Percentiles rank a stretch among this genome's conserved stretches.
These are phyloP conservation scores for Blastobotrys apis DNA, from an alignment of 1,139 yeast genomes.

Conservation along the genomic window DNA sequence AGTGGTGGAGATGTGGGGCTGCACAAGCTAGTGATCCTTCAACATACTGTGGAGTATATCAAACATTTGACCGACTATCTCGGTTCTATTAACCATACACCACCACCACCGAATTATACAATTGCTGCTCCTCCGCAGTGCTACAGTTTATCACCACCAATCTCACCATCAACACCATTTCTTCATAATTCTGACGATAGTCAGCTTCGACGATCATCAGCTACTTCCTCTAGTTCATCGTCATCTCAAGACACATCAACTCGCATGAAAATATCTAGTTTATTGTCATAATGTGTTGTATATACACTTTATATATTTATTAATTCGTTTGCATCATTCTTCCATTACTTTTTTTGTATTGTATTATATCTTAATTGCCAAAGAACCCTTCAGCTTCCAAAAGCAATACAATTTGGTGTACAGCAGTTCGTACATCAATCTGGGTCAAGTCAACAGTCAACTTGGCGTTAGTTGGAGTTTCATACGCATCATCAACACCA, in stretches of 20 bases:
- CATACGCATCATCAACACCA: conserved; percentile 46
- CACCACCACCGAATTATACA: conserved; percentile 7
- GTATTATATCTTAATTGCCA: conserved; percentile 31
- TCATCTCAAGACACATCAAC: neutral
- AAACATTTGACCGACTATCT: conserved; percentile 51
- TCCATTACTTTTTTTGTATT: neutral
- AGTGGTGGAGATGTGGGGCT: conserved; percentile 51
- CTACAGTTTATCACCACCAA: conserved; percentile 10
- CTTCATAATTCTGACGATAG: too few species aligned
- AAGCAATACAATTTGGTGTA: conserved; percentile 63
- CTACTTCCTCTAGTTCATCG: too few species aligned
- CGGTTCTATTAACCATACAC: conserved; percentile 5
- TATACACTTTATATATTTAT: conserved; percentile 5
- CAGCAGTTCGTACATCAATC: conserved; percentile 54
- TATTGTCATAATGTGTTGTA: conserved; percentile 5
- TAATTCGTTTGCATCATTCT: neutral
- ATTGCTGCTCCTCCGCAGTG: conserved; percentile 12
- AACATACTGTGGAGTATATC: conserved; percentile 77
- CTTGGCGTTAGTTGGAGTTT: conserved; percentile 49
- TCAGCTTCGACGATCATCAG: too few species aligned
- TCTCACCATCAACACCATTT: conserved; percentile 11
- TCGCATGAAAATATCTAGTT: conserved; percentile 8
- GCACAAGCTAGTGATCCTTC: conserved; percentile 75
- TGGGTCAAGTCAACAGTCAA: conserved; percentile 49
- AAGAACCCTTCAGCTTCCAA: conserved; percentile 81